Conservation (phyloP, 108 stramenopile species). For the Ochromonas danica region DNA sequence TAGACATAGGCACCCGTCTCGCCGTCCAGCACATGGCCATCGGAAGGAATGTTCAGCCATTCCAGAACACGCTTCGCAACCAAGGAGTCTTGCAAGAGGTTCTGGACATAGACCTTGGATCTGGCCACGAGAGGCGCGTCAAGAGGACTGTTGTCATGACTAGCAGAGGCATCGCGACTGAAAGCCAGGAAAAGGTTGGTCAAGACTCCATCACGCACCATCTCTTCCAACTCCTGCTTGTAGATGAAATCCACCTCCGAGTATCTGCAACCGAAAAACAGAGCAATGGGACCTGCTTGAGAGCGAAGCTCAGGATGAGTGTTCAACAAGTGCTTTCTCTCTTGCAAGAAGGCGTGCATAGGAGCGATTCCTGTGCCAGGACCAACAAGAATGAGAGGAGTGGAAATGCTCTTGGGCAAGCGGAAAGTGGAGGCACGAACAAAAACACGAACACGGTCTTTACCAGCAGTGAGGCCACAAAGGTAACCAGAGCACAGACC, state of each 20-base stretch:
- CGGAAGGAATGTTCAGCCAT: no score
- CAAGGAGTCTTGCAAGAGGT: no score
- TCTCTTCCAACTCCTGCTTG: slow-evolving; percentile 75
- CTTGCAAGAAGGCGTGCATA: slow-evolving; percentile 88
- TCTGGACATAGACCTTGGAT: slow-evolving; percentile 98
- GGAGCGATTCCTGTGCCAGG: slow-evolving; percentile 93
- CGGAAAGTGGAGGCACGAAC: slow-evolving; percentile 84
- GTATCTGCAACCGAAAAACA: slow-evolving; percentile 95
- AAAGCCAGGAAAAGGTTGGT: slow-evolving; percentile 77
- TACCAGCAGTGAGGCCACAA: slow-evolving; percentile 32
- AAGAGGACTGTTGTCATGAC: no score
- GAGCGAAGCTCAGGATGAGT: slow-evolving; percentile 46
- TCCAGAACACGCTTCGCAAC: no score
- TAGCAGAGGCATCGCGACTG: slow-evolving; percentile 68
- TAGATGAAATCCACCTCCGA: slow-evolving; percentile 81
- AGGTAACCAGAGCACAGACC: slow-evolving; percentile 85
- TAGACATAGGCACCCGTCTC: no score
- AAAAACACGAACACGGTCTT: slow-evolving; percentile 65
- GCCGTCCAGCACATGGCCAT: no score
- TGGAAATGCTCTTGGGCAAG: slow-evolving; percentile 46
- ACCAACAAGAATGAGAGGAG: slow-evolving; percentile 64
- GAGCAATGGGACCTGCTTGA: slow-evolving; percentile 51
- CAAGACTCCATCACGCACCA: slow-evolving; percentile 64
- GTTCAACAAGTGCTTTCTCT: slow-evolving; percentile 44
- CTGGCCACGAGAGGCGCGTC: no score